Percentiles rank a stretch among this genome's conserved stretches.
Conservation (phyloP, 495 filamentous ascomycete genomes). For the Penicillium atrosanguineum region DNA sequence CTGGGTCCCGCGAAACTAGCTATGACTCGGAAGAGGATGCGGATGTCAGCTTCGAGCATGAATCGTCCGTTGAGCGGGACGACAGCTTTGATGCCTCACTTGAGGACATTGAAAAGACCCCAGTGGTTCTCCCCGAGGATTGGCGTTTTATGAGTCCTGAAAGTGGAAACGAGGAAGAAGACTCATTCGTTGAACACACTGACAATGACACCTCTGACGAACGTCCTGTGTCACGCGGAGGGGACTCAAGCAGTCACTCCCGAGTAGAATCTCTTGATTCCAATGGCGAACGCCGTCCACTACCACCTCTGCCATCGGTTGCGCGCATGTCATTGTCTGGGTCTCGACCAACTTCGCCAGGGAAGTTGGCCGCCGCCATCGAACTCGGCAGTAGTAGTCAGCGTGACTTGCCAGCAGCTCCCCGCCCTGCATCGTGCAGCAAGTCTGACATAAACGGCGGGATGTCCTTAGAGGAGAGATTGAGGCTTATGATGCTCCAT, state of each 20-base stretch:
- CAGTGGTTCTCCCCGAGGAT: conserved; percentile 92
- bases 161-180: conserved; percentile 58
- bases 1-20: conserved; percentile 83
- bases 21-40: conserved; percentile 81
- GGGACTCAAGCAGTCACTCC: conserved; percentile 29
- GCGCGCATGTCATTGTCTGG: conserved; percentile 28
- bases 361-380: conserved; percentile 56
- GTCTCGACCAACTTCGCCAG: conserved; percentile 44
- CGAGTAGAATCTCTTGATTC: conserved; percentile 67
- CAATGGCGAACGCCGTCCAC: conserved; percentile 68
- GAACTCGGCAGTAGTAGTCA: conserved; percentile 61
- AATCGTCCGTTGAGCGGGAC: conserved; percentile 66
- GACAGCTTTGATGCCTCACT: conserved; percentile 93
- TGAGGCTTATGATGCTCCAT: conserved; percentile 78
- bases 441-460: conserved; percentile 69
- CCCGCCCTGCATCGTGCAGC: conserved; percentile 57
- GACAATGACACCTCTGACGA: conserved; percentile 57
- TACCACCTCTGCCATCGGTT: conserved; percentile 69
- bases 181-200: conserved; percentile 64
- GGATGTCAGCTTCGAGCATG: conserved; percentile 68
- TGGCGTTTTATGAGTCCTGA: conserved; percentile 79
- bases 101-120: conserved; percentile 94
- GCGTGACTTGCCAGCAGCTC: conserved; percentile 63
- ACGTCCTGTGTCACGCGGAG: conserved; percentile 40
- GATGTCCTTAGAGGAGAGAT: conserved; percentile 78